Evolutionary conservation across 129 eudicot species (phyloP), one percentile per base, ranked within the genome.

Genomic region (Mikania micrantha): DNA sequence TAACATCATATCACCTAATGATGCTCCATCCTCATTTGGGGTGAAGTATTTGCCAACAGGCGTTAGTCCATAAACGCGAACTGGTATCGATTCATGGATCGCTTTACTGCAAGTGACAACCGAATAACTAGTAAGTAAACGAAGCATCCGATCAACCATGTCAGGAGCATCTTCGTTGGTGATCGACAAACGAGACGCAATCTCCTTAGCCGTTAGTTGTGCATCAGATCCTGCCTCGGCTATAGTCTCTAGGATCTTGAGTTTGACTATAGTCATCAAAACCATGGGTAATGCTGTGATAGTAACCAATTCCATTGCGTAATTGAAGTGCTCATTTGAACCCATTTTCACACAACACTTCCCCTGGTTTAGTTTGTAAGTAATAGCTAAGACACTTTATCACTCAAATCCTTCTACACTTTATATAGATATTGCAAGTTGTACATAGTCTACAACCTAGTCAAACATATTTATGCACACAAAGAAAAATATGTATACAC

Each of bases 101-200:
- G 2, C 9, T 20, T 44, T 34, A 2, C 45, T 17, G 36, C 75
- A 70, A 11, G 53, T 77, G 17, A 77, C 64, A 22, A 77, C n/a
- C 5, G n/a, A n/a, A n/a, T n/a, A n/a, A n/a, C n/a, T n/a, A n/a
- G n/a, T n/a, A n/a, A n/a, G n/a, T n/a, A n/a, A 66, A n/a, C 66
- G 57, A 32, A 78, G 62, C 63, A 78, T 71, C 7, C 74, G 61
- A 32, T 78, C 82, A 45, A 72, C 47, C 67, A 78, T 68, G 4
- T 3, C 34, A 2, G 67, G 47, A 3, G 83, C 75, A 13, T 62
- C 67, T 1, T 49, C 67, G 63, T 77, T 70, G 1, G 59, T 24
- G 4, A 72, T 28, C 0, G 64, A 34, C 36, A 78, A 41, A 52
- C 49, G 41, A 12, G 61, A 9, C 5, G 62, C 82, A 2, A 71